These are phyloP conservation scores for Apiotrichum gracile DNA, from an alignment of 1,284 basidiomycete genomes.

Conservation along the genomic window DNA sequence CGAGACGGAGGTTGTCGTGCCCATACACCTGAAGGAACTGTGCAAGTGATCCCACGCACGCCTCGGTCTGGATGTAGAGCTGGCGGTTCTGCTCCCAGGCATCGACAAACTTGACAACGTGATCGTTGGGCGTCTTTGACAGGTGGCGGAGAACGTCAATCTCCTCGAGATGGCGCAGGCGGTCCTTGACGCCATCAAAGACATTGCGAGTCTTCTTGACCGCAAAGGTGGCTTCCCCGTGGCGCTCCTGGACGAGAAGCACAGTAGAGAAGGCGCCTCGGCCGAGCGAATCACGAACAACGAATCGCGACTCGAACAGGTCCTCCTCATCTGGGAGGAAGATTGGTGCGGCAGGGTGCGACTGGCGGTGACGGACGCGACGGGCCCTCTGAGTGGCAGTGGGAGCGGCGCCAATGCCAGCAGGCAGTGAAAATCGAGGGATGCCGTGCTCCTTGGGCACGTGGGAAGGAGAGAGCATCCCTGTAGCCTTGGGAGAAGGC, in stretches of 20 bases:
- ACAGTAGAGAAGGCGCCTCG: constrained; percentile 93
- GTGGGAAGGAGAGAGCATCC: constrained; percentile 6
- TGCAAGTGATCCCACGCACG: constrained; percentile 87
- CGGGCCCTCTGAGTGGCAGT: constrained; percentile 35
- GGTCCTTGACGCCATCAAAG: constrained; percentile 84
- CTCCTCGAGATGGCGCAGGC: constrained; percentile 86
- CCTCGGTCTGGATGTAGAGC: constrained; percentile 88
- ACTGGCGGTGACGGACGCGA: constrained; percentile 44
- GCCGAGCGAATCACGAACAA: constrained; percentile 74
- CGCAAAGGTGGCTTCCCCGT: constrained; percentile 62
- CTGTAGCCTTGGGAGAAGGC: constrained; percentile 18
- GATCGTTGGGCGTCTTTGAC: constrained; percentile 56
- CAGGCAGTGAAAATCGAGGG: constrained; percentile 44
- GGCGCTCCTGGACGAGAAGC: constrained; percentile 75
- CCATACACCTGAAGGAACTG: constrained; percentile 93
- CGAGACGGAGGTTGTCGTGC: constrained; percentile 70
- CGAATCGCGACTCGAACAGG: constrained; percentile 54
- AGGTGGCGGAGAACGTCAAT: constrained; percentile 86
- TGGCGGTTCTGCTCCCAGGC: constrained; percentile 93
- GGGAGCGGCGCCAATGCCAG: constrained; percentile 37
- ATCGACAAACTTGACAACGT: constrained; percentile 85
- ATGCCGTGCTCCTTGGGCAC: constrained; percentile 14
- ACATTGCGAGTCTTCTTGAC: constrained; percentile 87
- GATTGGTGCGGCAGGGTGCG: constrained; percentile 32
- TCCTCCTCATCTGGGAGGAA: constrained; percentile 32